Conservation (phyloP, 495 filamentous ascomycete genomes). For the Platismatia glauca region DNA sequence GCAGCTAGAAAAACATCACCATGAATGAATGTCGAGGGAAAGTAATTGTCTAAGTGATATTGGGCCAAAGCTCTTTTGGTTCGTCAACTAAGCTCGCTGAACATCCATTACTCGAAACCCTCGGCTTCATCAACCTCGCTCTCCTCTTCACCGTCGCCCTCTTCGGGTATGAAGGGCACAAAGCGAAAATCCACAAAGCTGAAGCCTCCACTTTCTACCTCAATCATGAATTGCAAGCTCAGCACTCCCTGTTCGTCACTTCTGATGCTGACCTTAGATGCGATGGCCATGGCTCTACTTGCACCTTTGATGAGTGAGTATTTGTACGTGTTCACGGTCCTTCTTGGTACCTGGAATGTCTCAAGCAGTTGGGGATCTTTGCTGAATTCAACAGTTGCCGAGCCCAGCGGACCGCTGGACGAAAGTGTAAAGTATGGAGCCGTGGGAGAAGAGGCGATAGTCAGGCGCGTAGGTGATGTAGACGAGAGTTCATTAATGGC, state of each 20-base stretch:
- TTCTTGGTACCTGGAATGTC: slow-evolving; percentile 55
- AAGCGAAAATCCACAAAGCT: slow-evolving; percentile 75
- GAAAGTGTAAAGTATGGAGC: slow-evolving; percentile 68
- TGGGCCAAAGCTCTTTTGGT: background rate
- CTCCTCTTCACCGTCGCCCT: slow-evolving; percentile 44
- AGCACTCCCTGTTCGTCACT: slow-evolving; percentile 81
- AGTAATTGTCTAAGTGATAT: too few relatives aligned
- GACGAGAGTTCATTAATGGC: slow-evolving; percentile 76
- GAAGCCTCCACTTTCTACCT: slow-evolving; percentile 39
- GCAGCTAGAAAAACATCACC: background rate
- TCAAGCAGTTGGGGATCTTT: slow-evolving; percentile 64
- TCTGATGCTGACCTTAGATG: slow-evolving; percentile 84
- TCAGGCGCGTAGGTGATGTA: slow-evolving; percentile 53
- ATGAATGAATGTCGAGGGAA: background rate
- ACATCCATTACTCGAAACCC: slow-evolving; percentile 10
- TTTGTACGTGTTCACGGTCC: slow-evolving; percentile 49
- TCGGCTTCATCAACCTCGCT: slow-evolving; percentile 27
- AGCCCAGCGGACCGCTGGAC: slow-evolving; percentile 66
- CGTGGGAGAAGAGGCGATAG: slow-evolving; percentile 52
- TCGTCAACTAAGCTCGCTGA: background rate
- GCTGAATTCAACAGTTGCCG: slow-evolving; percentile 74
- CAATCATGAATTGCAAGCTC: slow-evolving; percentile 95
- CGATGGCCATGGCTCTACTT: slow-evolving; percentile 76
- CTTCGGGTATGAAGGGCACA: slow-evolving; percentile 58
- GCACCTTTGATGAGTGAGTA: slow-evolving; percentile 79